phyloP scores from a whole-genome alignment of 2,329 filamentous ascomycete species.

The Cladophialophora bantiana region DNA sequence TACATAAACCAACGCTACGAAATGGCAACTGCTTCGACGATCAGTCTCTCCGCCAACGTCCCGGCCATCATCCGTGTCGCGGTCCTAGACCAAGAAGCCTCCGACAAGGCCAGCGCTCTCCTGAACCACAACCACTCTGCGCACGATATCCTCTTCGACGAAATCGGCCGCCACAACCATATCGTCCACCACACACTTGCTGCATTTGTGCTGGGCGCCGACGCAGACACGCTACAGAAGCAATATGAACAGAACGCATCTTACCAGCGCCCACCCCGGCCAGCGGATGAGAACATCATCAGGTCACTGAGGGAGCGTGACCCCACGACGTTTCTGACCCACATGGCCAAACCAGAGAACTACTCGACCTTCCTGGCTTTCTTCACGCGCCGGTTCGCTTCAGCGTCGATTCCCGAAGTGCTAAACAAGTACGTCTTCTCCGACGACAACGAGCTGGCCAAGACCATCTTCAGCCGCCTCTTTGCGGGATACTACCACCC shows the following conservation, averaged over 20 bases:
- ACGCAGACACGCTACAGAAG: constrained; percentile 11
- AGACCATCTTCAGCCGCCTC: constrained; percentile 13
- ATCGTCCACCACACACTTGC: constrained; percentile 16
- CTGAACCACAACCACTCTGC: constrained; percentile 4
- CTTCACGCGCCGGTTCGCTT: constrained; percentile 4
- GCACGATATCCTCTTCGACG: constrained; percentile 16
- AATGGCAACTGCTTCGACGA: constrained; percentile 10
- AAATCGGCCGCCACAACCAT: constrained; percentile 18
- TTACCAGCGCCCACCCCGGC: constrained; percentile 7
- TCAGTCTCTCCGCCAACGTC: not conserved
- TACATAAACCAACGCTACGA: not conserved
- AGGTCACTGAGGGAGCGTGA: not conserved
- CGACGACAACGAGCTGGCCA: constrained; percentile 8
- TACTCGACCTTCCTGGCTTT: constrained; percentile 9
- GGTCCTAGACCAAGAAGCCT: not conserved
- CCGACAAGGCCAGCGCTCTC: constrained; percentile 10
- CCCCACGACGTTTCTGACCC: not conserved
- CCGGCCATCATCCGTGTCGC: constrained; percentile 6
- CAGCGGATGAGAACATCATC: not conserved
- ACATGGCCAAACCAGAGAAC: constrained; percentile 3
- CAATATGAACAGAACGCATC: constrained; percentile 12
- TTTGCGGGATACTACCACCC: constrained; percentile 19
- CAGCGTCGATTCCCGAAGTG: not conserved
- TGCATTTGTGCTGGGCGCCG: constrained; percentile 10
- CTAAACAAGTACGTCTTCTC: constrained; percentile 14